Percentiles rank a stretch among this genome's conserved stretches.
phyloP scores from a whole-genome alignment of 2,329 filamentous ascomycete genomes.

The Tolypocladium capitatum region DNA sequence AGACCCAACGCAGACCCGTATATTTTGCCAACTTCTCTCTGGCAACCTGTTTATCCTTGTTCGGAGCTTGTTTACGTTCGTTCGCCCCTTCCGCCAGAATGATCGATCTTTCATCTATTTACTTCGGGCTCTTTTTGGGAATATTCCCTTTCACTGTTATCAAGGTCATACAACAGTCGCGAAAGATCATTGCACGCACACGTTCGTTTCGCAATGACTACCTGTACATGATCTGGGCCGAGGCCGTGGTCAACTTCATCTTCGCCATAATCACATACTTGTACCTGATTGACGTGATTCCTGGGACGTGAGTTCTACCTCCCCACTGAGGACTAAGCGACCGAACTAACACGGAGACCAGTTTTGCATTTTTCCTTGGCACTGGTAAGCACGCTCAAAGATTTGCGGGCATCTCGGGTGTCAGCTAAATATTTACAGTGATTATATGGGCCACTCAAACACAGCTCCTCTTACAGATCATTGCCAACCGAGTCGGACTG shows the following conservation, averaged over 20 bases:
- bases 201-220: conserved; percentile 9
- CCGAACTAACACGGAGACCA: background rate
- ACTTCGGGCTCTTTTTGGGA: conserved; percentile 14
- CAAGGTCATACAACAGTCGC: conserved; percentile 10
- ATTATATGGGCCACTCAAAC: conserved; percentile 15
- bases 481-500: conserved; percentile 28
- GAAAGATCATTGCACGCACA: conserved; percentile 7
- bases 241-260: conserved; percentile 11
- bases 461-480: conserved; percentile 29
- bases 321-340: background rate
- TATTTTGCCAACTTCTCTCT: background rate
- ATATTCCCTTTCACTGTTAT: conserved; percentile 12
- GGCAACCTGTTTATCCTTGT: no score
- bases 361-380: conserved; percentile 2
- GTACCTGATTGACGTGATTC: conserved; percentile 10
- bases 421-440: background rate
- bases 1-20: background rate
- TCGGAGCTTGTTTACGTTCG: no score
- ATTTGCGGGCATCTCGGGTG: background rate
- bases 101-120: conserved; percentile 10
- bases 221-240: conserved; percentile 15
- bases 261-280: conserved; percentile 14
- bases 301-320: conserved; percentile 1
- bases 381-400: background rate
- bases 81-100: background rate